Evolutionary conservation across 805 yeast species (phyloP).

Genomic region (Sugiyamaella valdiviana): DNA sequence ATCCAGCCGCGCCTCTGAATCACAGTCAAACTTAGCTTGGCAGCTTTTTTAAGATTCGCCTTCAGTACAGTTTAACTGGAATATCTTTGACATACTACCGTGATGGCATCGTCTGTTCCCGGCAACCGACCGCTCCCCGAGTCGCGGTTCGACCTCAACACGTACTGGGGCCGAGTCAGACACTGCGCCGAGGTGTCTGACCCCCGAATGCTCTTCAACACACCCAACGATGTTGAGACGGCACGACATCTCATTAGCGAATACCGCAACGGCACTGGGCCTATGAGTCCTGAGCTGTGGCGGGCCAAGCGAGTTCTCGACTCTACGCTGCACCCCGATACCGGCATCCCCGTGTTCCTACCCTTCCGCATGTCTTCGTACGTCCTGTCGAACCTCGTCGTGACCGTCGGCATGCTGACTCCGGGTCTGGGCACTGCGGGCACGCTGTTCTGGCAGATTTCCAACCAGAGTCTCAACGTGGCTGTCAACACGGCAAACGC

Average conservation of each 20-base stretch:
- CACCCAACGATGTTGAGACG: constrained; percentile 51
- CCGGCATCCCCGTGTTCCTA: constrained; percentile 83
- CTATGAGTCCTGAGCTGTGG: constrained; percentile 83
- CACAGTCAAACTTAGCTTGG: too few species aligned
- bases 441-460: constrained; percentile 95
- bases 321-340: constrained; percentile 93
- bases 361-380: constrained; percentile 98
- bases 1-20: neutral
- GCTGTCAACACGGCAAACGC: constrained; percentile 96
- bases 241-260: constrained; percentile 65
- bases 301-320: constrained; percentile 78
- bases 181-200: constrained; percentile 92
- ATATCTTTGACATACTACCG: neutral
- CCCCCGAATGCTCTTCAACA: constrained; percentile 70
- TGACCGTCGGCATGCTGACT: constrained; percentile 96
- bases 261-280: constrained; percentile 62
- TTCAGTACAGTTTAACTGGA: too few species aligned
- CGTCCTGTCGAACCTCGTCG: constrained; percentile 88
- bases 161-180: constrained; percentile 90
- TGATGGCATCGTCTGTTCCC: constrained; percentile 83
- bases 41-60: too few species aligned
- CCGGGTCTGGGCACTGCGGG: constrained; percentile 88
- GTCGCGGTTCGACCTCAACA: constrained; percentile 69
- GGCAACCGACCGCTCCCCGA: constrained; percentile 77
- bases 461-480: constrained; percentile 93